Evolutionary conservation across 2,329 filamentous ascomycete species (phyloP), one percentile per base, ranked within the genome.

Genomic region (Pyrenophora graminea): DNA sequence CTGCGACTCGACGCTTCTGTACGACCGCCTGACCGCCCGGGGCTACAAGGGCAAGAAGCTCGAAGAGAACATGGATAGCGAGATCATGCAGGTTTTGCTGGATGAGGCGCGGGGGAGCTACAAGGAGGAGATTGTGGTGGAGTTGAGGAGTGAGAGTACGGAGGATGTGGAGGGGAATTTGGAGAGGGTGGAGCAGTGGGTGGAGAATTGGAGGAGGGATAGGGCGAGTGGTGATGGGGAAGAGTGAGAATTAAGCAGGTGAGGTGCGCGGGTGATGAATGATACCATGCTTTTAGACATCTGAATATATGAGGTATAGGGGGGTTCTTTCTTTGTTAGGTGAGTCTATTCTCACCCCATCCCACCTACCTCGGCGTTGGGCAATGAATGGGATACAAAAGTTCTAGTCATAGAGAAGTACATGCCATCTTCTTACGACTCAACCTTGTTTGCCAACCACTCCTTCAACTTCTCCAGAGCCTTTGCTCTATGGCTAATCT

Each of bases 41-140:
- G 88, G 90, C 56, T 97, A 97, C 73, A 81, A 84, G 55, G 90
- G 94, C 69, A 81, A 83, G 56, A 99, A 99, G 74, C 79, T 99
- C 37, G 90, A 97, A 73, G 94, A 97, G 74, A 99, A 99, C 70
- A 79, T 99, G 53, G 94, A 99, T 74, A 89, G 90, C 25, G 94
- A 99, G 77, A 97, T 99, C 69, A 97, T 99, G 87, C 89, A 96
- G 69, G 90, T 97, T 21, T 78, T 99, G 48, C 79, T 96, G 17
- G 88, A 96, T 62, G 94, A 99, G 77, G 94, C 94, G 27, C 81
- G 86, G 53, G 92, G 96, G 58, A 85, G 88, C 9, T 99, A 93
- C 67, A 89, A 90, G 46, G 85, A 89, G 73, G 85, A 94, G 69
- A 90, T 96, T 62, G 88, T 99, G 32, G 89, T 97, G 21, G 91